Percentiles rank a stretch among this genome's conserved stretches.
These are phyloP conservation scores for Blastomyces emzantsi DNA, from an alignment of 2,329 filamentous ascomycete genomes.

Conservation along the genomic window DNA sequence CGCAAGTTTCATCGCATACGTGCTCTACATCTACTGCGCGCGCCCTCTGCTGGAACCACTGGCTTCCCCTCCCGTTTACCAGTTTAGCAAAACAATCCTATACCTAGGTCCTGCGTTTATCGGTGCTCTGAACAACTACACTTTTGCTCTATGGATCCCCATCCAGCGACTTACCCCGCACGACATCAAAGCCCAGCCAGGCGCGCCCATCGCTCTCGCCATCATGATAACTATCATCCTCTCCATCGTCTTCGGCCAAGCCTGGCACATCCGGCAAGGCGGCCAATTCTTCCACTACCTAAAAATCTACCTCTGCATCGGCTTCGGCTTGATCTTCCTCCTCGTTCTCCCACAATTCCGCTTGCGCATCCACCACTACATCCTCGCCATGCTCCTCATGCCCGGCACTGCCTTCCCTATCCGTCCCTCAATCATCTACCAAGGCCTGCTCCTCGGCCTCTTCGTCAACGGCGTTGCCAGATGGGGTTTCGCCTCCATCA, in stretches of 20 bases:
- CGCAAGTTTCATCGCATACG: constrained; percentile 76
- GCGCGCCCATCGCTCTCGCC: constrained; percentile 72
- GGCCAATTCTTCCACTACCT: constrained; percentile 71
- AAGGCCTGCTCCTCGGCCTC: constrained; percentile 79
- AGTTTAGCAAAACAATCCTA: constrained; percentile 80
- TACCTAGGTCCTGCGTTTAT: constrained; percentile 90
- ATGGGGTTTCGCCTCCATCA: constrained; percentile 85
- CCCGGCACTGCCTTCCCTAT: constrained; percentile 86
- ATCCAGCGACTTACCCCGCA: constrained; percentile 86
- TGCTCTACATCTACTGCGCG: constrained; percentile 77
- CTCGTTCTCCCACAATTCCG: constrained; percentile 66
- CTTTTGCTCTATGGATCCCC: constrained; percentile 77
- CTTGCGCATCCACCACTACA: constrained; percentile 90
- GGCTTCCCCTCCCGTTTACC: constrained; percentile 50
- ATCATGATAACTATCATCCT: constrained; percentile 65
- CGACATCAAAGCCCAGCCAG: constrained; percentile 81
- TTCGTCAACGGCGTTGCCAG: constrained; percentile 91
- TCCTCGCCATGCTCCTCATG: constrained; percentile 75
- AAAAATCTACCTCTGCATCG: constrained; percentile 63
- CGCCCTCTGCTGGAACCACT: constrained; percentile 61
- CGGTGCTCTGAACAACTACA: constrained; percentile 88
- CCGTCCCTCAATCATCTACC: constrained; percentile 72
- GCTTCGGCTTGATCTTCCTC: constrained; percentile 57
- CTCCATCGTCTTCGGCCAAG: constrained; percentile 61
- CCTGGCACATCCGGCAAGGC: constrained; percentile 79